Conservation (phyloP, 1,284 basidiomycete species). For the Ustilago xerochloae region DNA sequence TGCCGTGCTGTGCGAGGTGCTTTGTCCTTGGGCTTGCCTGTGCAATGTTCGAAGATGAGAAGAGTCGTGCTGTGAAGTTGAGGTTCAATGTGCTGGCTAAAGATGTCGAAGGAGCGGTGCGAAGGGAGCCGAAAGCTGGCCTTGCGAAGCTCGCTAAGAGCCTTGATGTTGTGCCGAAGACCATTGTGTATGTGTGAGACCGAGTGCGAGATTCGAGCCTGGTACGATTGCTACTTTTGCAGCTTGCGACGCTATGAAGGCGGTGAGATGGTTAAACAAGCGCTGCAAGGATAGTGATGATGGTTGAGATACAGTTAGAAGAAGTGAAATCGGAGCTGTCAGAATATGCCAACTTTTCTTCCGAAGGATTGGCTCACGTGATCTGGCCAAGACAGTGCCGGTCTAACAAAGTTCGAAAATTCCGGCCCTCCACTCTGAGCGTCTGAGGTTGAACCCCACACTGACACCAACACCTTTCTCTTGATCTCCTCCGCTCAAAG, state of each 20-base stretch:
- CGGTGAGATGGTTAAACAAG: neutral
- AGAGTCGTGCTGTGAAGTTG: conserved; percentile 1
- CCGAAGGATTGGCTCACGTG: conserved; percentile 18
- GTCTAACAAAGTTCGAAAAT: conserved; percentile 16
- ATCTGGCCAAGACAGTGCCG: neutral
- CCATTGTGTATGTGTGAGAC: conserved; percentile 6
- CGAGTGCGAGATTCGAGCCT: neutral
- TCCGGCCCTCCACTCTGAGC: conserved; percentile 9
- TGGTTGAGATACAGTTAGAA: neutral
- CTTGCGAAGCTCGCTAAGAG: conserved; percentile 24
- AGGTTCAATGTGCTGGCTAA: neutral
- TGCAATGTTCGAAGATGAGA: conserved; percentile 15
- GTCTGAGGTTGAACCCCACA: neutral
- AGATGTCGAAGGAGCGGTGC: conserved; percentile 6
- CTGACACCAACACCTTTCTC: conserved; percentile 4
- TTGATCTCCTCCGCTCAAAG: neutral
- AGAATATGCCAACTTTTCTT: conserved; percentile 37
- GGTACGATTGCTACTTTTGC: neutral
- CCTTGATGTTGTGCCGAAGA: conserved; percentile 25
- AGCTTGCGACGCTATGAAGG: neutral
- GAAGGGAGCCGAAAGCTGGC: conserved; percentile 15
- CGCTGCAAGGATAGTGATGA: neutral
- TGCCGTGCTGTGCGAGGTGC: conserved; percentile 48
- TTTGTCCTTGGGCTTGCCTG: conserved; percentile 33
- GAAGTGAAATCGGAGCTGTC: conserved; percentile 7